A percentile compares a stretch with the other conserved stretches of the same genome.
Evolutionary conservation across 257 asterid genomes (phyloP).

Genomic region (Datura wrightii): DNA sequence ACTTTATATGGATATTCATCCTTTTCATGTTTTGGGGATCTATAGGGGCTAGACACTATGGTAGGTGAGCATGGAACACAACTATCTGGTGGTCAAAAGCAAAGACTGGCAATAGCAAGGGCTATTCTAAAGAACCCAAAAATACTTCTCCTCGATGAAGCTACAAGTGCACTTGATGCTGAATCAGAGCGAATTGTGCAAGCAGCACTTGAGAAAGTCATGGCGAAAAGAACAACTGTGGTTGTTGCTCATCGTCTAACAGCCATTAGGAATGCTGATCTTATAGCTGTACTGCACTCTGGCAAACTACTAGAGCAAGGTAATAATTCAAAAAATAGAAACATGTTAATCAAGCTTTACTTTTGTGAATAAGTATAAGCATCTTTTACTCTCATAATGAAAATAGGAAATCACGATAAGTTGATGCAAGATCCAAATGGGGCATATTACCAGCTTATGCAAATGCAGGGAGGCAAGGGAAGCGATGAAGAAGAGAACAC

Average conservation of each 20-base stretch:
- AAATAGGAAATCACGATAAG: constrained; percentile 43
- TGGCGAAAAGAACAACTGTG: constrained; percentile 33
- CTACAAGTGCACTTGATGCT: constrained; percentile 48
- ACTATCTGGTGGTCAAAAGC: constrained; percentile 51
- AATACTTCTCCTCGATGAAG: constrained; percentile 47
- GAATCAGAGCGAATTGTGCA: constrained; percentile 37
- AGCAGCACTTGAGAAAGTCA: constrained; percentile 35
- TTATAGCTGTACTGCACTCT: constrained; percentile 39
- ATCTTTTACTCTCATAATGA: background rate
- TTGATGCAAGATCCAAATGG: constrained; percentile 36
- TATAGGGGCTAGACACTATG: constrained; percentile 46
- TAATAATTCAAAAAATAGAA: background rate
- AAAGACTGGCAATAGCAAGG: constrained; percentile 46
- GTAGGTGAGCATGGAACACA: constrained; percentile 47
- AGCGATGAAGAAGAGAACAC: background rate
- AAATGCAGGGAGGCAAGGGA: constrained; percentile 15
- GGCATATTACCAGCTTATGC: constrained; percentile 35
- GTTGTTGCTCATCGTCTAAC: constrained; percentile 42
- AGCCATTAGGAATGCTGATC: constrained; percentile 36
- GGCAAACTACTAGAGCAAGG: constrained; percentile 48
- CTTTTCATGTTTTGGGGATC: background rate
- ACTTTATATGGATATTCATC: background rate
- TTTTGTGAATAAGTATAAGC: background rate
- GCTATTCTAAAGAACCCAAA: constrained; percentile 41
- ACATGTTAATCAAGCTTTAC: background rate